Percentiles rank a stretch among this genome's conserved stretches.
Evolutionary conservation across 139 green algal genomes (phyloP).

Genomic region (Auxenochlorella pyrenoidosa): DNA sequence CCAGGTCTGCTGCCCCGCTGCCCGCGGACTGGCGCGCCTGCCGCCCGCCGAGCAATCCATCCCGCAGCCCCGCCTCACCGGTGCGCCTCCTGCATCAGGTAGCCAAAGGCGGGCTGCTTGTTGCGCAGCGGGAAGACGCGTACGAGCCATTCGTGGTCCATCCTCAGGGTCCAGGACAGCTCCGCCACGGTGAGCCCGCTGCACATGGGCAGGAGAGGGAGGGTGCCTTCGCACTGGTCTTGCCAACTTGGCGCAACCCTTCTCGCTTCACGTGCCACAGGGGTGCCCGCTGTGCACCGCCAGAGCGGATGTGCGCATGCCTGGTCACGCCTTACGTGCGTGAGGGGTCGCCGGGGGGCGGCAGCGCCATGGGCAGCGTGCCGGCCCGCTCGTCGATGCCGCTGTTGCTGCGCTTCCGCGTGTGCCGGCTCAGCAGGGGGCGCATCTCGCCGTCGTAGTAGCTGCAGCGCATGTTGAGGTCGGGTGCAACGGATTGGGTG

Average conservation of each 20-base stretch:
- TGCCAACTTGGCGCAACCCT: too few relatives aligned
- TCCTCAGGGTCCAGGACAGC: conserved; percentile 57
- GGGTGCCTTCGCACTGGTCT: too few relatives aligned
- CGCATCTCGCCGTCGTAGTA: conserved; percentile 57
- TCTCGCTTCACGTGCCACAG: too few relatives aligned
- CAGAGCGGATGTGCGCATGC: too few relatives aligned
- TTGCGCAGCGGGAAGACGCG: conserved; percentile 36
- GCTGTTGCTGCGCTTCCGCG: conserved; percentile 41
- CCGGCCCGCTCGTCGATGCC: conserved; percentile 60
- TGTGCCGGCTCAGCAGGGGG: conserved; percentile 42
- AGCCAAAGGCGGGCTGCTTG: conserved; percentile 36
- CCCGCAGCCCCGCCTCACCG: conserved; percentile 14
- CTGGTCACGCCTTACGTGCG: background rate
- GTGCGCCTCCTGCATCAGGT: conserved; percentile 52
- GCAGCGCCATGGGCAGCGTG: conserved; percentile 54
- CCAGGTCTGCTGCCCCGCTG: too few relatives aligned
- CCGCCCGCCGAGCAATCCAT: too few relatives aligned
- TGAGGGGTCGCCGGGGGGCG: conserved; percentile 37
- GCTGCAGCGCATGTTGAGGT: background rate
- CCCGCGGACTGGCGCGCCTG: too few relatives aligned
- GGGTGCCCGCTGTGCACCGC: too few relatives aligned
- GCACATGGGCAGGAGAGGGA: too few relatives aligned
- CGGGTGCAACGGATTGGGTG: background rate
- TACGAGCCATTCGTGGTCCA: conserved; percentile 49
- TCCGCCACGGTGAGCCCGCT: conserved; percentile 2